A percentile compares a stretch with the other conserved stretches of the same genome.
Conservation (phyloP, 768 basidiomycete species). For the Exidia glandulosa region DNA sequence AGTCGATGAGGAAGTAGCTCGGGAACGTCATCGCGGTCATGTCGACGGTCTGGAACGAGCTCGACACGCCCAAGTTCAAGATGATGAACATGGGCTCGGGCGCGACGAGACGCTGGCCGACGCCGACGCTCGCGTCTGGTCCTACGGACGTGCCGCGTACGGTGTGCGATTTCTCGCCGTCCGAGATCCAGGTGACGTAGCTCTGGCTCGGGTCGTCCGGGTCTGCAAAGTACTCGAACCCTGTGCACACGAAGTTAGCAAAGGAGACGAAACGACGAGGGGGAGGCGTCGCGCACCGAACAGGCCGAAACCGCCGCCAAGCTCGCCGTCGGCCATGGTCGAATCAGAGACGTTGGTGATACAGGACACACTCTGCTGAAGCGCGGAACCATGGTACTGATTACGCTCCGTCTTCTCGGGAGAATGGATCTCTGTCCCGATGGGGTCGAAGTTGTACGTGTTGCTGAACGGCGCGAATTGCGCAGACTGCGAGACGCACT, state of each 20-base stretch:
- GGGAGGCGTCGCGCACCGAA: slow-evolving; percentile 60
- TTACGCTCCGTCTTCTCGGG: slow-evolving; percentile 23
- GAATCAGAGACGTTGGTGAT: slow-evolving; percentile 33
- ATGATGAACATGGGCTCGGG: slow-evolving; percentile 90
- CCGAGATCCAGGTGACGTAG: slow-evolving; percentile 75
- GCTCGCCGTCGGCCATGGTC: slow-evolving; percentile 46
- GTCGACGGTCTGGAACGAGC: slow-evolving; percentile 57
- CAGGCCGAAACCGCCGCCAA: slow-evolving; percentile 39
- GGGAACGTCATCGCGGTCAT: slow-evolving; percentile 53
- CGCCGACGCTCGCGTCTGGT: slow-evolving; percentile 43
- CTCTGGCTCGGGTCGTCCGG: slow-evolving; percentile 52
- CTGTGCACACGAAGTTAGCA: slow-evolving; percentile 12
- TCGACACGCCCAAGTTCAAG: slow-evolving; percentile 54
- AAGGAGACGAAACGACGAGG: neutral
- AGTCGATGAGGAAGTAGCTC: slow-evolving; percentile 60
- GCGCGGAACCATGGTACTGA: slow-evolving; percentile 42
- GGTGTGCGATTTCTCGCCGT: slow-evolving; percentile 61
- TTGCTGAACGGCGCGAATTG: slow-evolving; percentile 57
- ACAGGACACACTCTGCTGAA: slow-evolving; percentile 50
- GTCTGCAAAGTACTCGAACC: slow-evolving; percentile 73
- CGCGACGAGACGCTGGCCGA: slow-evolving; percentile 58
- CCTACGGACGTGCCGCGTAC: slow-evolving; percentile 55
- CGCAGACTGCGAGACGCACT: slow-evolving; percentile 55
- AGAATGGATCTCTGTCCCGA: slow-evolving; percentile 28
- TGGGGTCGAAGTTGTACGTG: slow-evolving; percentile 32